A percentile compares a stretch with the other conserved stretches of the same genome.
Conservation (phyloP, 176 grass and related monocot species). For the Cymbopogon citratus region DNA sequence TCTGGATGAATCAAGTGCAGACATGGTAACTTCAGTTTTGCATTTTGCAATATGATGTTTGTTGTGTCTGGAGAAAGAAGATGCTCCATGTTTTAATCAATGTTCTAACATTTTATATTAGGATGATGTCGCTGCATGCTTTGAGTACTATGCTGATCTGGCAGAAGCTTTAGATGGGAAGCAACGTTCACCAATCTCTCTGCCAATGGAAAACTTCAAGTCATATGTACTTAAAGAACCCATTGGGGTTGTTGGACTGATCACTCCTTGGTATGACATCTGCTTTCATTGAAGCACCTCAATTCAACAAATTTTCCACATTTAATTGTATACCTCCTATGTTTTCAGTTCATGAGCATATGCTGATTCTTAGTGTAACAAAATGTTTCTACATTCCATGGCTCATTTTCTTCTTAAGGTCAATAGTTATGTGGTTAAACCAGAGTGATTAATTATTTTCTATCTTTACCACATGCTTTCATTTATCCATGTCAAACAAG, state of each 20-base stretch:
- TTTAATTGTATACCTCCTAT: neutral
- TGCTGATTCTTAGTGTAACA: neutral
- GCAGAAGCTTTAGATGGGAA: constrained; percentile 77
- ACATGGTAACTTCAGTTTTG: constrained; percentile 50
- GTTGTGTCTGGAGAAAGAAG: neutral
- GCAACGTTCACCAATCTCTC: constrained; percentile 61
- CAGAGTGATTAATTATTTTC: neutral
- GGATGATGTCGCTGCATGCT: constrained; percentile 94
- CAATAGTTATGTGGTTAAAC: neutral
- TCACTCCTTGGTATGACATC: constrained; percentile 87
- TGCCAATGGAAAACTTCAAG: constrained; percentile 88
- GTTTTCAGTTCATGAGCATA: neutral
- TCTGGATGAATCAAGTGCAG: constrained; percentile 74
- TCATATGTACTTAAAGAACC: constrained; percentile 75
- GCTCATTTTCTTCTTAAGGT: neutral
- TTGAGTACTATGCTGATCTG: constrained; percentile 87
- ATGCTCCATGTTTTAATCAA: neutral
- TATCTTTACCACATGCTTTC: neutral
- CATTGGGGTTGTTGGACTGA: constrained; percentile 90
- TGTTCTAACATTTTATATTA: constrained; percentile 40
- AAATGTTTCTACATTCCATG: neutral
- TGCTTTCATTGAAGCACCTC: constrained; percentile 5
- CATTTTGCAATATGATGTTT: neutral
- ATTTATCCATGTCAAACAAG: neutral
- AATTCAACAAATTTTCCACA: neutral